Percentiles rank a stretch among this genome's conserved stretches.
Evolutionary conservation across 2,329 filamentous ascomycete species (phyloP).

Genomic region (Claviceps capensis): DNA sequence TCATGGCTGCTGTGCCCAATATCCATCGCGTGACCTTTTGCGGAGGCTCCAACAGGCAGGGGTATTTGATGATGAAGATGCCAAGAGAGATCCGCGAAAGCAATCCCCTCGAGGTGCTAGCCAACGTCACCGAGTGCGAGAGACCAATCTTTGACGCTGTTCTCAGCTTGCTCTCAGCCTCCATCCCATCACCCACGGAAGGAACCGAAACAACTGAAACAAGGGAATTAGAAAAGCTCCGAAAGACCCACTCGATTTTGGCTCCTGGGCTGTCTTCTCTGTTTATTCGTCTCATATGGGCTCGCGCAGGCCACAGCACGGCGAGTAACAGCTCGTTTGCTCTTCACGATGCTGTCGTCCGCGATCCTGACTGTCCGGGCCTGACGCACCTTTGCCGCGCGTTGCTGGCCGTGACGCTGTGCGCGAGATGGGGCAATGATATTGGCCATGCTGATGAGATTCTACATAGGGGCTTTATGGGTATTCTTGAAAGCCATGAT

Average conservation of each 20-base stretch:
- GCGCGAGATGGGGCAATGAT: conserved; percentile 59
- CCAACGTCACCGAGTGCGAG: conserved; percentile 13
- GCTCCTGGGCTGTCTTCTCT: conserved; percentile 27
- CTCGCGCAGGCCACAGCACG: conserved; percentile 31
- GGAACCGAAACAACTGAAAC: conserved; percentile 8
- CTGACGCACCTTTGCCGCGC: conserved; percentile 60
- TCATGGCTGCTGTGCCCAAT: conserved; percentile 54
- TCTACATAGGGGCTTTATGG: conserved; percentile 28
- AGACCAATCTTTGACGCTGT: conserved; percentile 22
- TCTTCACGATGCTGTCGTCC: conserved; percentile 57
- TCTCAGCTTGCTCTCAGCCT: conserved; percentile 22
- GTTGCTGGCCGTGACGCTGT: conserved; percentile 56
- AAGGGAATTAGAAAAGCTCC: conserved; percentile 12
- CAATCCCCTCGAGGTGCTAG: conserved; percentile 43
- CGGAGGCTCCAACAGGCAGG: conserved; percentile 77
- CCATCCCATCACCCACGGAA: conserved; percentile 23
- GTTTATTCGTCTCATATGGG: conserved; percentile 39
- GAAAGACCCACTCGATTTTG: conserved; percentile 27
- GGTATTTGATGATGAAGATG: conserved; percentile 62
- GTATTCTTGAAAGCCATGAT: conserved; percentile 24
- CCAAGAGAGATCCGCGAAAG: conserved; percentile 42
- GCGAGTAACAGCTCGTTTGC: conserved; percentile 51
- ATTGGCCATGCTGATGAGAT: conserved; percentile 33
- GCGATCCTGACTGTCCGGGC: conserved; percentile 56
- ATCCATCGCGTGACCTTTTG: conserved; percentile 71